Percentiles rank a stretch among this genome's conserved stretches.
These are phyloP conservation scores for Colletotrichum sp. DNA, from an alignment of 2,329 filamentous ascomycete species.

Conservation along the genomic window DNA sequence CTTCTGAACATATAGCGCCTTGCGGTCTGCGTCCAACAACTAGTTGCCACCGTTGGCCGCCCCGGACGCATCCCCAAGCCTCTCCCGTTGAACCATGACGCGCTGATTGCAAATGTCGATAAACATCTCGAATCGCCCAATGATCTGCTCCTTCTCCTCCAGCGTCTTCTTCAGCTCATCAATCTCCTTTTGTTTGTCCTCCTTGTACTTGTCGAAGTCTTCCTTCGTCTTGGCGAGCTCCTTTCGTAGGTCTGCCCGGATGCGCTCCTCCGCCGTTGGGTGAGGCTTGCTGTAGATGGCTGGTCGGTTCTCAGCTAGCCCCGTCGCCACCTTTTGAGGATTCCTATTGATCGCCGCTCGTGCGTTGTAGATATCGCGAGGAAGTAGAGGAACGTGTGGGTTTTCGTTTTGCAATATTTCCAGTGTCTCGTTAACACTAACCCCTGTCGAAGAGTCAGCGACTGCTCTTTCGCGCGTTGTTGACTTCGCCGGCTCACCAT, in stretches of 20 bases:
- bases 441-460: constrained; percentile 53
- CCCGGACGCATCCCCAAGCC: constrained; percentile 37
- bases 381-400: constrained; percentile 66
- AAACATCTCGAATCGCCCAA: constrained; percentile 71
- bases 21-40: background rate
- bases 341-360: constrained; percentile 71
- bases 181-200: constrained; percentile 63
- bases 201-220: constrained; percentile 59
- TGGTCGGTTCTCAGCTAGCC: constrained; percentile 64
- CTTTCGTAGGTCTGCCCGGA: constrained; percentile 64
- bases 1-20: background rate
- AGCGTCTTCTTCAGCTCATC: constrained; percentile 64
- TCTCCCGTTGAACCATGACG: constrained; percentile 67
- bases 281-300: constrained; percentile 72
- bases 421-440: constrained; percentile 70
- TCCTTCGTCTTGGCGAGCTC: constrained; percentile 65
- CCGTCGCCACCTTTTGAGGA: constrained; percentile 64
- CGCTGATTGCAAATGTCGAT: constrained; percentile 73
- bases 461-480: constrained; percentile 1
- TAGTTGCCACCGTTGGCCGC: background rate
- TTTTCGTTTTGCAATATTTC: constrained; percentile 70
- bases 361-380: constrained; percentile 72
- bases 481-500: constrained; percentile 51
- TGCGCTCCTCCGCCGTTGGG: constrained; percentile 67
- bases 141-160: constrained; percentile 66